Base-by-base conservation (phyloP, 140 eudicot species). In the Flaveria floridana region DNA sequence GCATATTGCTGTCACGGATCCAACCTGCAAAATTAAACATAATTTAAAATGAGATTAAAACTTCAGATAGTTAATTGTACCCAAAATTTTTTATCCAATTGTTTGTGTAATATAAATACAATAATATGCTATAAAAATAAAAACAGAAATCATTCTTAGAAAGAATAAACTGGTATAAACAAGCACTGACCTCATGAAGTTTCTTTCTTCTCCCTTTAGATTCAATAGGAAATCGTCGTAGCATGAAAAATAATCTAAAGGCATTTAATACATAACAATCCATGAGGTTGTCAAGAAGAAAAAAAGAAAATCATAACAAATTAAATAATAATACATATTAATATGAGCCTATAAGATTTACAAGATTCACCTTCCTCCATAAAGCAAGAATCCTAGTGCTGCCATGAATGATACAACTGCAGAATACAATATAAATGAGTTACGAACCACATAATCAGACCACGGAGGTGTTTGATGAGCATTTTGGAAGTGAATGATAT, bases 201-300 rank as follows among this genome's bases (percentile, higher is more conserved):
- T 91, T 88, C 96, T 91, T 91, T 76, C 92, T 88, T 82, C 91
- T 88, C 66, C 96, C 97, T 80, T 83, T 86, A 10, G 97, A 91
- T 80, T 91, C 97, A 28, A 88, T 86, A 46, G 97, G 97, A 74
- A 91, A 86, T 21, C 95, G 92, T 67, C 92, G 79, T 68, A 91
- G 80, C 97, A 88, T 88, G 78, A 79, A 48, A 70, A 88, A 91
- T 74, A 86, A 88, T 76, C 96, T 88, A 85, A 68, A 68, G 13
- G 13, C 75, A 68, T 68, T 4, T 7, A 56, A 59, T 57, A 69
- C 59, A 63, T 28, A 63, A 65, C 42, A 56, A 74, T 39, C 16
- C 62, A 53, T 65, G 30, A 37, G 48, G 55, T 69, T 26, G 1
- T 34, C 63, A 69, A 73, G 11, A 41, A 68, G 47, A 61, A 21